Base-by-base conservation (phyloP, 2,329 filamentous ascomycete genomes). In the Bimuria novae-zelandiae region DNA sequence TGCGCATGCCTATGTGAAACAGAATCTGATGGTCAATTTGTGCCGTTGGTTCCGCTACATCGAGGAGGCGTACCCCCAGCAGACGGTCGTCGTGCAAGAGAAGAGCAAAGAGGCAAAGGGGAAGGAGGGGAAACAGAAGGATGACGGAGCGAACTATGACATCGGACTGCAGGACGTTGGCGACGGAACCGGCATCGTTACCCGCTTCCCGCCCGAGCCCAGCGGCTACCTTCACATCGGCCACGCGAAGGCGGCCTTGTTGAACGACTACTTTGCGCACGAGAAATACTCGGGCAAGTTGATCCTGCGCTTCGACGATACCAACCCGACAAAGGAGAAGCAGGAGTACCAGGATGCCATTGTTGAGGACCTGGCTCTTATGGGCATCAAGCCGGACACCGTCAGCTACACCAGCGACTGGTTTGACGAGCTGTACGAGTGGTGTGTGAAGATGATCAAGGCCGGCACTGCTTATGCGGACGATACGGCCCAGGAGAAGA, bases 201-300 rank as follows among this genome's bases (percentile, higher is more conserved):
- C 91, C 19, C 83, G 92, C 65, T 97, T 97, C 78, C 87, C 93
- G 14, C 93, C 93, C 3, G 93, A 97, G 85, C 93, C 93, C 59
- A 96, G 91, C 80, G 92, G 92, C 56, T 96, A 96, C 72, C 85
- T 97, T 39, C 93, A 97, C 77, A 96, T 97, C 60, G 93, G 93
- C 49, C 93, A 97, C 78, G 91, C 92, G 63, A 97, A 97, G 78
- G 92, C 92, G 25, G 92, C 92, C 5, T 82, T 96, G 50, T 85
- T 97, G 52, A 96, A 94, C 78, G 92, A 97, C 74, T 97, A 96
- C 81, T 97, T 97, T 65, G 93, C 92, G 39, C 92, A 97, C 75
- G 88, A 92, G 73, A 89, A 91, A 64, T 96, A 96, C 80, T 87
- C 93, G 55, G 94, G 94, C 67, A 95, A 89, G 67, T 82, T 99